Evolutionary conservation across 2,329 filamentous ascomycete species (phyloP).

Genomic region (Escovopsis weberi): DNA sequence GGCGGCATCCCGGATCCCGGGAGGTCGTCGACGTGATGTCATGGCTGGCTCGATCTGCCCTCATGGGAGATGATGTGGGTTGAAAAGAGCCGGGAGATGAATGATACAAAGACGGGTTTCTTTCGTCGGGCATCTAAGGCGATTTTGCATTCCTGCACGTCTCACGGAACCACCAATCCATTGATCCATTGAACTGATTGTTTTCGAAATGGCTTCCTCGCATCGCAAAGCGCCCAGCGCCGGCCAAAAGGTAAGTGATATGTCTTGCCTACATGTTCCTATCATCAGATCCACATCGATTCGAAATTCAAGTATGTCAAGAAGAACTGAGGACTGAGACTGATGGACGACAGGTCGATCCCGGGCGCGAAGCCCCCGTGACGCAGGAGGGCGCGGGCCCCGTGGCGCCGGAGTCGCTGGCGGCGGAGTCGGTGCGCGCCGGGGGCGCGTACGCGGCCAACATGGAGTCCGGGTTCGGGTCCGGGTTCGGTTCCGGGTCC

Average conservation of each 20-base stretch:
- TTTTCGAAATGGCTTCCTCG: constrained; percentile 1
- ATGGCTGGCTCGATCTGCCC: background rate
- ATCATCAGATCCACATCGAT: background rate
- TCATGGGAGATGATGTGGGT: too few species aligned
- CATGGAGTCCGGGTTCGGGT: too few species aligned
- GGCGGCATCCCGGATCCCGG: background rate
- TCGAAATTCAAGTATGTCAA: background rate
- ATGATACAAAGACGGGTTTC: too few species aligned
- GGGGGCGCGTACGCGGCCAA: constrained; percentile 28
- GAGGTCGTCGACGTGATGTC: constrained; percentile 3
- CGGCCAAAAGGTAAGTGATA: constrained; percentile 7
- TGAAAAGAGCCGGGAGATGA: too few species aligned
- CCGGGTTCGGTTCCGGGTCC: too few species aligned
- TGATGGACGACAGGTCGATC: constrained; percentile 25
- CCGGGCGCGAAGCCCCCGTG: constrained; percentile 31
- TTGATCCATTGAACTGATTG: too few species aligned
- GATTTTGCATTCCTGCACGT: too few species aligned
- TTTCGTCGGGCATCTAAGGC: too few species aligned
- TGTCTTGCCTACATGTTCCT: background rate
- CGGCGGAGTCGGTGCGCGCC: constrained; percentile 51
- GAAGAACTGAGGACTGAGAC: too few species aligned
- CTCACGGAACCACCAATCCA: too few species aligned
- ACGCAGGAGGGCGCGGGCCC: constrained; percentile 48
- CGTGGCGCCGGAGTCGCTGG: constrained; percentile 56
- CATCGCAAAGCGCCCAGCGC: constrained; percentile 6